Base-by-base conservation (phyloP, 2,329 filamentous ascomycete species). In the Catunica adiposa region DNA sequence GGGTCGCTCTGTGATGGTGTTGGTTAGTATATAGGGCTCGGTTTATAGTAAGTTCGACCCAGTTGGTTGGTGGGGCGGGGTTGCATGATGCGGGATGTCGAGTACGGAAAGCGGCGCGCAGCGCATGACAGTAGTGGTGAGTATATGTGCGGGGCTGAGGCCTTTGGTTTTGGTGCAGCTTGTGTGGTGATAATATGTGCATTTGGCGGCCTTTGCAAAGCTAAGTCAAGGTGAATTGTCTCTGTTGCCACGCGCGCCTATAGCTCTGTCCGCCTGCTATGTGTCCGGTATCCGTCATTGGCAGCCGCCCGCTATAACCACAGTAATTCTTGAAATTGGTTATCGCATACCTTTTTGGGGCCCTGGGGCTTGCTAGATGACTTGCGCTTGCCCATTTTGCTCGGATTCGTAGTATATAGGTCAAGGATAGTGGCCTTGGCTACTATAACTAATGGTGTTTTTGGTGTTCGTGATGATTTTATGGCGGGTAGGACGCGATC, bases 301-400 rank as follows among this genome's bases (percentile, higher is more conserved):
- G n/a, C n/a, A n/a, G n/a, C n/a, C n/a, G n/a, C n/a, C n/a, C n/a
- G n/a, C n/a, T n/a, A n/a, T n/a, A n/a, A n/a, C 56, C 31, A 14
- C 9, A 34, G 44, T 29, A 34, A 34, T 34, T 5, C 11, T 34
- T 5, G 29, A 34, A 34, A 34, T 34, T 11, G 29, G 5, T 34
- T 34, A 11, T 34, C 5, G 11, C 67, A 61, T 71, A 87, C 87
- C 82, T 83, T 94, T 71, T 86, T 92, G 25, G 86, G 83, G 60
- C 83, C 86, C 67, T 82, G 77, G 15, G 86, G 86, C 73, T 89
- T 89, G 65, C 81, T 78, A 55, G 88, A 84, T 25, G 85, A 85
- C 77, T 92, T 94, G 78, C 90, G 86, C 76, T 96, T 96, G 60
- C 90, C 90, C 90, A 88, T 76, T 23, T 9, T 57, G 3, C 14